Percentiles rank a stretch among this genome's conserved stretches.
Evolutionary conservation across 768 basidiomycete species (phyloP).

Genomic region (Lactifluus hygrophoroides): DNA sequence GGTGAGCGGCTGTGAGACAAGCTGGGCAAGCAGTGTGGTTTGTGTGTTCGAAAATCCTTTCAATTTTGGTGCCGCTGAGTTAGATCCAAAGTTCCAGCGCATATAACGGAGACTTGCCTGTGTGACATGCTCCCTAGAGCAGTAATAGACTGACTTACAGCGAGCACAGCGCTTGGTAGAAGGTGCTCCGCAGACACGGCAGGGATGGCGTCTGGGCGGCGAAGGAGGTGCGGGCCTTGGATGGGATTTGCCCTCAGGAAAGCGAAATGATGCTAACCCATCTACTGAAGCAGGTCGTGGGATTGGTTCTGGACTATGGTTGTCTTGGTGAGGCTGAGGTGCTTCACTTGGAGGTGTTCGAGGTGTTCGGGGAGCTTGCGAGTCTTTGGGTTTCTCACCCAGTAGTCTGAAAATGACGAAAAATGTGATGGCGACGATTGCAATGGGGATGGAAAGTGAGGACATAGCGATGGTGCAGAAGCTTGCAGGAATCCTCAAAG

Average conservation of each 20-base stretch:
- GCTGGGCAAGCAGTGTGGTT: slow-evolving; percentile 12
- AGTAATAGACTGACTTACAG: slow-evolving; percentile 16
- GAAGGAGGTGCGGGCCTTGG: neutral
- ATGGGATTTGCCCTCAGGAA: neutral
- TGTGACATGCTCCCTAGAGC: slow-evolving; percentile 7
- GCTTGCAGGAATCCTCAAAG: neutral
- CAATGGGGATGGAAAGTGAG: slow-evolving; percentile 14
- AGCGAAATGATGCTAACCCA: neutral
- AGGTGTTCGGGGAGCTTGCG: neutral
- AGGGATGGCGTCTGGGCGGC: slow-evolving; percentile 9
- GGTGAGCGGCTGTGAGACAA: slow-evolving; percentile 10
- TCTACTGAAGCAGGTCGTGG: neutral
- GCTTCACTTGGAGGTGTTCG: neutral
- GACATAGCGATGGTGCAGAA: slow-evolving; percentile 11
- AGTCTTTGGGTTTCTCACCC: slow-evolving; percentile 1
- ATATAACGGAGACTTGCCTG: neutral
- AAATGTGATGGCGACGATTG: slow-evolving; percentile 9
- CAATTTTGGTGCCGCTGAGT: neutral
- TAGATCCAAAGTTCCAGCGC: neutral
- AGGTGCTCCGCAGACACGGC: slow-evolving; percentile 14
- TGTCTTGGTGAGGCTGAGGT: neutral
- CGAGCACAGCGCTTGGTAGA: slow-evolving; percentile 10
- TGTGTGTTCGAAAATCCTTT: slow-evolving; percentile 13
- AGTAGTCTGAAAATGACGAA: slow-evolving; percentile 8
- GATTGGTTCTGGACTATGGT: neutral